Base-by-base conservation (phyloP, 2,329 filamentous ascomycete species). In the Ophiostoma sp. region DNA sequence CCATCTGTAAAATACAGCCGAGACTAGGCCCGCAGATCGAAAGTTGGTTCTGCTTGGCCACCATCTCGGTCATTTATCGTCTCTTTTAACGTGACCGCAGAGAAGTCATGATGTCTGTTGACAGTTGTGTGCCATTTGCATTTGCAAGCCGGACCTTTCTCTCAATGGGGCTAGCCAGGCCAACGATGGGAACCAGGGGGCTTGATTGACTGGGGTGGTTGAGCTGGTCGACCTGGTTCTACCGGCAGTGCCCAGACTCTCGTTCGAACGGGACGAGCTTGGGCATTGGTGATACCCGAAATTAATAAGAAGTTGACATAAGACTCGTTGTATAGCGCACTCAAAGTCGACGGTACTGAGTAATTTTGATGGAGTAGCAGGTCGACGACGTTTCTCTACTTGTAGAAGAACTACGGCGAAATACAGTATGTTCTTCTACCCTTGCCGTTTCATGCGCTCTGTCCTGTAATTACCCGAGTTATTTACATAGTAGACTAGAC, bases 241-340 rank as follows among this genome's bases (percentile, higher is more conserved):
- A 13, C 52, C 52, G 52, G n/a, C 52, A 57, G 52, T 27, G 52
- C 52, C 52, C 52, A 57, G 52, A 31, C 52, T 27, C 23, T 31
- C 52, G 23, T 57, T 57, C 52, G 23, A n/a, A 57, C 23, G 52
- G 52, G n/a, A 57, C 15, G 52, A 57, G 52, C 52, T 57, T 57
- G 52, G 23, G 52, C 52, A 48, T n/a, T 48, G 44, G 4, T 6
- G 7, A n/a, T 48, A n/a, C 44, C 27, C 52, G 1, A 48, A 4
- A 41, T 41, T 41, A 6, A 48, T 48, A 48, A 48, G 17, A n/a
- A 5, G 44, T n/a, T n/a, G 44, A 48, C 20, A 48, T 48, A 48
- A 48, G 44, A 39, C 10, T 39, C 27, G 27, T 31, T 31, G 27
- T 31, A 31, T 31, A 31, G 27, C 27, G 1, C 3, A 31, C 27